Evolutionary conservation across 768 basidiomycete genomes (phyloP).

Genomic region (Cyathus striatus): DNA sequence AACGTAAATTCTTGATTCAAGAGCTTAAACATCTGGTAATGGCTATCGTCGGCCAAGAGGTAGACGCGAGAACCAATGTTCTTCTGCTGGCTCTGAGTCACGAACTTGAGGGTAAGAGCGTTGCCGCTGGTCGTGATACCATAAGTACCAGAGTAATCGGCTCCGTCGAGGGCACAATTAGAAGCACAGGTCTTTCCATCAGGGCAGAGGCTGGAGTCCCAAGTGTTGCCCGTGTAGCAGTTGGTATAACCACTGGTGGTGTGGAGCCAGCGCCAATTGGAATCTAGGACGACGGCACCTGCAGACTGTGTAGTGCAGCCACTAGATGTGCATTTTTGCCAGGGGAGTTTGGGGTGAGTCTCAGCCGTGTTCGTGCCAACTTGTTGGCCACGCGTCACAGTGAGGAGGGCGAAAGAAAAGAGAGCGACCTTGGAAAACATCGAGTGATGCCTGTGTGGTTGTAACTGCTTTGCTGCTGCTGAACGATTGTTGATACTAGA

Average conservation of each 20-base stretch:
- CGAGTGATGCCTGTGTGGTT: background rate
- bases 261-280: constrained; percentile 49
- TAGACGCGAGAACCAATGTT: constrained; percentile 39
- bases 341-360: constrained; percentile 35
- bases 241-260: constrained; percentile 27
- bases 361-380: constrained; percentile 40
- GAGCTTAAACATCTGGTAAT: constrained; percentile 47
- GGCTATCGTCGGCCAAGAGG: constrained; percentile 35
- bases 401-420: constrained; percentile 19
- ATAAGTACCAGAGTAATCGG: constrained; percentile 44
- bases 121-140: constrained; percentile 44
- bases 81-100: constrained; percentile 26
- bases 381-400: constrained; percentile 37
- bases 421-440: constrained; percentile 11
- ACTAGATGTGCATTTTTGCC: constrained; percentile 30
- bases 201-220: constrained; percentile 47
- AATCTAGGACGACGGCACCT: constrained; percentile 35
- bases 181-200: constrained; percentile 37
- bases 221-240: constrained; percentile 49
- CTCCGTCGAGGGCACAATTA: constrained; percentile 38
- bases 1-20: constrained; percentile 55
- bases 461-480: background rate
- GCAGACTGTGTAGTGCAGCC: constrained; percentile 26
- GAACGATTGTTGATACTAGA: background rate
- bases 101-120: constrained; percentile 39